Base-by-base conservation (phyloP, 805 yeast genomes). In the Saccharomycopsis schoenii region DNA sequence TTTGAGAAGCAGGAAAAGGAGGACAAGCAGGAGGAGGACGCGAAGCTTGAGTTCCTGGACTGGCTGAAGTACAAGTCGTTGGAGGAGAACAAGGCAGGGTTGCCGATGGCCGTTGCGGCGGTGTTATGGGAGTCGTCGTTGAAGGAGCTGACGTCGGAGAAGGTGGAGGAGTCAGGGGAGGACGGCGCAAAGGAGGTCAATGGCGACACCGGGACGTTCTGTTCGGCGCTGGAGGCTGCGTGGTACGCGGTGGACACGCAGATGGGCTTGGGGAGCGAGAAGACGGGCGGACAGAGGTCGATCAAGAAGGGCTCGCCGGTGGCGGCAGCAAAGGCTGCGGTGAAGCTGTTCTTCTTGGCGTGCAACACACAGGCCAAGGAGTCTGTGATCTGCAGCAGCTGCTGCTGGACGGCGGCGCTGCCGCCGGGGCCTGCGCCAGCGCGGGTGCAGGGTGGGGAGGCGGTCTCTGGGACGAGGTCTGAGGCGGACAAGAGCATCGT, bases 331-430 rank as follows among this genome's bases (percentile, higher is more conserved):
- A n/a, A n/a, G 52, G 34, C 9, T 15, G 34, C 19, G n/a, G 51
- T 55, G 57, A 55, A 62, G 42, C 65, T 62, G 54, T 58, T 41
- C 42, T 58, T 62, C 56, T 62, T 62, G 1, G 65, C 65, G 50
- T 51, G 40, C 14, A 62, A 57, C 40, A 62, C 65, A 19, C 43
- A 29, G n/a, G 61, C 63, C 24, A 62, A 52, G 11, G 64, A 56
- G 58, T 56, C 55, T 21, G 64, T 61, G 37, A 52, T 17, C 34
- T 54, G 39, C 24, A 5, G 15, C 41, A 2, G 41, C 12, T 37
- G 41, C 15, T 37, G 41, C 15, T 47, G 34, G 36, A 19, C 14
- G 34, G 11, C n/a, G 34, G 15, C 4, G 41, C 15, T 5, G 15
- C 15, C 39, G 39, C 39, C 39, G 11, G 39, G 39, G 39, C 6